Evolutionary conservation across 2,329 filamentous ascomycete genomes (phyloP).

Genomic region (Alternaria triticimaculans): DNA sequence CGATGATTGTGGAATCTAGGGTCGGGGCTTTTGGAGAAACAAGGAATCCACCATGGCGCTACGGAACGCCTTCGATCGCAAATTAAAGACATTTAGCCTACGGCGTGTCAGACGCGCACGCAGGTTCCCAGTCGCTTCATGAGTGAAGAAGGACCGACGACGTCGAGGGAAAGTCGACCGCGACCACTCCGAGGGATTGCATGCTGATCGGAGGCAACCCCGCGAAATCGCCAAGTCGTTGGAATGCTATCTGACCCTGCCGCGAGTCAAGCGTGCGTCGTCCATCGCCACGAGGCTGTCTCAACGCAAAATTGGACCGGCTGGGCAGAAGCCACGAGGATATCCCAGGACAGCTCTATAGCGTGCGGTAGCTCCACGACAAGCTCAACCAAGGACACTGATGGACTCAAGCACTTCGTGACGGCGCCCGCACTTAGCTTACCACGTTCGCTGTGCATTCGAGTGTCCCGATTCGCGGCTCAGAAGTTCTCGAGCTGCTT

Average conservation of each 20-base stretch:
- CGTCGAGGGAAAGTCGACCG: background rate
- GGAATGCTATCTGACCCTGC: background rate
- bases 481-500: background rate
- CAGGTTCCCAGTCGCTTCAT: background rate
- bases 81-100: background rate
- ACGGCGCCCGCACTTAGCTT: background rate
- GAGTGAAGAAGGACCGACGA: background rate
- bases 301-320: background rate
- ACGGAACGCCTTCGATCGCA: background rate
- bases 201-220: background rate
- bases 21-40: background rate
- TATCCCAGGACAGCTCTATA: background rate
- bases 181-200: background rate
- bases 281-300: background rate
- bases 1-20: background rate
- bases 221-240: conserved; percentile 1
- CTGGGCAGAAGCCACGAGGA: background rate
- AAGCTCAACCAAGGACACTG: background rate
- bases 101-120: background rate
- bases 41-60: background rate
- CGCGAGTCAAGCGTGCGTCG: conserved; percentile 1
- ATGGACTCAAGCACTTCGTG: background rate
- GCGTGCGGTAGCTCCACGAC: background rate
- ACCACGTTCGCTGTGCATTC: background rate
- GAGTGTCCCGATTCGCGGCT: background rate